Conservation (phyloP, 345 rosid genomes). For the Corchorus olitorius region DNA sequence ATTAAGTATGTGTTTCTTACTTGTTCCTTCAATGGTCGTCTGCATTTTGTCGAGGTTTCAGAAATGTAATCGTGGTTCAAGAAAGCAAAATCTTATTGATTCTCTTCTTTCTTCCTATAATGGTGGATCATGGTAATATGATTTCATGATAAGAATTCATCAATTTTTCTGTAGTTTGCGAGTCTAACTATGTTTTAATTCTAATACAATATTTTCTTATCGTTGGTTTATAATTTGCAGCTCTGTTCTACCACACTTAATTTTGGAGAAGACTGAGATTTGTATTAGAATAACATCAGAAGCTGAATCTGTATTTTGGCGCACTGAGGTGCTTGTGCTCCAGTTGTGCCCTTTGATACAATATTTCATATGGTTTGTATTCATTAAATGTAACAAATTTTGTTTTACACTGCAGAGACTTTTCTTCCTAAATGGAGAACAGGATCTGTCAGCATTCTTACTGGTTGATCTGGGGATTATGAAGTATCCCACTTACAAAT, state of each 20-base stretch:
- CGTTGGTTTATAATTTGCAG: constrained; percentile 42
- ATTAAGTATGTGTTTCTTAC: constrained; percentile 17
- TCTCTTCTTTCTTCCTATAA: constrained; percentile 55
- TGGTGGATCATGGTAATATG: constrained; percentile 55
- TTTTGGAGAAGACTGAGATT: constrained; percentile 57
- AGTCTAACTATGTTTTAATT: constrained; percentile 14
- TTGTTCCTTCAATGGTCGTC: constrained; percentile 22
- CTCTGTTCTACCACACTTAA: constrained; percentile 44
- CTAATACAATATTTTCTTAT: not conserved
- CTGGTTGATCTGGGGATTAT: constrained; percentile 80
- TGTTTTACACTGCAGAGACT: constrained; percentile 65
- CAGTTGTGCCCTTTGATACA: not conserved
- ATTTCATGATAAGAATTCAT: constrained; percentile 5
- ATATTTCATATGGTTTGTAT: not conserved
- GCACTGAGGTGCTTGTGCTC: constrained; percentile 66
- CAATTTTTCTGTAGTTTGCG: not conserved
- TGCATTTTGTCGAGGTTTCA: constrained; percentile 27
- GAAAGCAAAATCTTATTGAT: constrained; percentile 67
- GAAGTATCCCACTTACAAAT: constrained; percentile 74
- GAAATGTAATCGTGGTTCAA: constrained; percentile 49
- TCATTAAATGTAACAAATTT: constrained; percentile 6
- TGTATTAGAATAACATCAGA: constrained; percentile 58
- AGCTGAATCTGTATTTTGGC: constrained; percentile 78
- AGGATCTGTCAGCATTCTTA: constrained; percentile 79
- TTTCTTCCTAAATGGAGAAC: constrained; percentile 91